A percentile compares a stretch with the other conserved stretches of the same genome.
Evolutionary conservation across 768 basidiomycete genomes (phyloP).

Genomic region (Termitomyces sp.): DNA sequence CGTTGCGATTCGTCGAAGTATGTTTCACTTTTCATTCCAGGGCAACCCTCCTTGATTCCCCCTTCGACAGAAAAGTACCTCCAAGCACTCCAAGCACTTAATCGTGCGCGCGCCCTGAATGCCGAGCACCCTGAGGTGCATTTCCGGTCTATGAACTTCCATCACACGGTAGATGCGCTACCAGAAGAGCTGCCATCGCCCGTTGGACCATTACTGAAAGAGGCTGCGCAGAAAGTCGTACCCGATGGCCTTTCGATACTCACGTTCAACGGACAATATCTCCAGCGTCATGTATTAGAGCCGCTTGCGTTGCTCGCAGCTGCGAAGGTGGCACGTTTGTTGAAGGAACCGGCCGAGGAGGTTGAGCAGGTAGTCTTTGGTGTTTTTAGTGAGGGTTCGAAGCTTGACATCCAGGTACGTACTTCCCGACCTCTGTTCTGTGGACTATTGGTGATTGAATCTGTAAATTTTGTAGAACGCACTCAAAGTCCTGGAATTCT

Average conservation of each 20-base stretch:
- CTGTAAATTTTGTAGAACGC: slow-evolving; percentile 38
- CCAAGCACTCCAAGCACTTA: slow-evolving; percentile 69
- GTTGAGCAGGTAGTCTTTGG: slow-evolving; percentile 55
- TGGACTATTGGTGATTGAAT: not conserved
- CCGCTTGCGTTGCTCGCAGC: slow-evolving; percentile 53
- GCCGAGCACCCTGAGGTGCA: slow-evolving; percentile 64
- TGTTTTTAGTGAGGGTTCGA: slow-evolving; percentile 34
- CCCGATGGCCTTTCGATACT: slow-evolving; percentile 55
- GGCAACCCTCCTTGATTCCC: not conserved
- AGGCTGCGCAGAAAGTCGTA: slow-evolving; percentile 43
- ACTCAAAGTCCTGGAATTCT: slow-evolving; percentile 38
- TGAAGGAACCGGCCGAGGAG: slow-evolving; percentile 49
- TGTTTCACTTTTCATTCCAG: slow-evolving; percentile 19
- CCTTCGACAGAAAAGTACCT: slow-evolving; percentile 64
- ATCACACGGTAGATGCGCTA: slow-evolving; percentile 30
- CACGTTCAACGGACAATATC: slow-evolving; percentile 68
- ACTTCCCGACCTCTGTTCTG: not conserved
- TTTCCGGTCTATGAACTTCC: slow-evolving; percentile 61
- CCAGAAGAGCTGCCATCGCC: slow-evolving; percentile 37
- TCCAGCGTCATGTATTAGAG: slow-evolving; percentile 53
- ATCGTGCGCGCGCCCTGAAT: slow-evolving; percentile 46
- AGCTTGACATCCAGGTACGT: slow-evolving; percentile 42
- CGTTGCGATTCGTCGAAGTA: slow-evolving; percentile 77
- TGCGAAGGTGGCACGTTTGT: slow-evolving; percentile 46
- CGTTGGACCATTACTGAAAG: slow-evolving; percentile 44